Evolutionary conservation across 1,284 basidiomycete species (phyloP).

Genomic region (Thecaphora frezii): DNA sequence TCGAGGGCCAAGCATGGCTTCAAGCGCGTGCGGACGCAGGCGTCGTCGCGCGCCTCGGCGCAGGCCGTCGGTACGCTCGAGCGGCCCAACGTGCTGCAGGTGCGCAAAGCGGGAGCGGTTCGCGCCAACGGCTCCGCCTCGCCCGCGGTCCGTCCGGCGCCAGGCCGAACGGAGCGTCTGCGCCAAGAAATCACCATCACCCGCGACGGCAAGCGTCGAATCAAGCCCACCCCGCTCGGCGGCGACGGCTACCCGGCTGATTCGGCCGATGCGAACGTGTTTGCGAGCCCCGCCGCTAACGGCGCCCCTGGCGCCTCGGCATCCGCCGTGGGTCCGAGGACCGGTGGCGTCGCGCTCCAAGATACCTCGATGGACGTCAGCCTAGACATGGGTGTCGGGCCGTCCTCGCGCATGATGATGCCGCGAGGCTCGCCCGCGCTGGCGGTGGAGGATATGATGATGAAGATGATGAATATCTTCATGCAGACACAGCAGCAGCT

Average conservation of each 20-base stretch:
- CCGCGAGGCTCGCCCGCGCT: background rate
- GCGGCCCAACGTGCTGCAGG: slow-evolving; percentile 50
- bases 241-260: slow-evolving; percentile 9
- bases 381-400: background rate
- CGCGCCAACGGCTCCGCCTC: slow-evolving; percentile 16
- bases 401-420: background rate
- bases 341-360: no score
- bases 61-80: slow-evolving; percentile 10
- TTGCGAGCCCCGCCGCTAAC: background rate
- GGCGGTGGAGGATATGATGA: background rate
- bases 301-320: background rate
- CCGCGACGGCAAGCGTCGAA: slow-evolving; percentile 68
- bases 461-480: background rate
- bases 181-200: slow-evolving; percentile 59
- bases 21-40: slow-evolving; percentile 16
- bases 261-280: no score
- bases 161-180: slow-evolving; percentile 29
- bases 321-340: no score
- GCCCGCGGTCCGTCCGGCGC: slow-evolving; percentile 11
- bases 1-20: slow-evolving; percentile 42
- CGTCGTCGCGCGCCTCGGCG: slow-evolving; percentile 1
- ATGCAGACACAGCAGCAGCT: background rate
- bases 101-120: slow-evolving; percentile 44
- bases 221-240: slow-evolving; percentile 65
- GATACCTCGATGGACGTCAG: background rate